phyloP scores from a whole-genome alignment of 139 green algal genomes.

The Raphidocelis subcapitata region DNA sequence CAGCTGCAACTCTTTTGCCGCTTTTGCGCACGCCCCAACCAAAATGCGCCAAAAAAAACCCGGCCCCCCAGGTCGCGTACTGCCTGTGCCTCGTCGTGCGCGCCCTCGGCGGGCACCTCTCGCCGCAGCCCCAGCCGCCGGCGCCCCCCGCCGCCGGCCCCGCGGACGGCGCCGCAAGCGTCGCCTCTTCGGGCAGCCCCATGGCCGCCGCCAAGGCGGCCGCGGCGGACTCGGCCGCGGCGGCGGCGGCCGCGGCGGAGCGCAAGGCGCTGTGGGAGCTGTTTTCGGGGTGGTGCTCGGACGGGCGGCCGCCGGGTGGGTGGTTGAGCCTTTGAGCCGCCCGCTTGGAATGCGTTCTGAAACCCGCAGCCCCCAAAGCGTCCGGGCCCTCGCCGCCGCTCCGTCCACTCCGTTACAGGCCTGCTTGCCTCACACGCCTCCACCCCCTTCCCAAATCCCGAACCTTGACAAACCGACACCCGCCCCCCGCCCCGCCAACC shows the following conservation, averaged over 20 bases:
- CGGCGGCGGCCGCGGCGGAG: not conserved
- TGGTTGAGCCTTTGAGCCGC: not conserved
- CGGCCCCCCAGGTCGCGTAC: conserved; percentile 56
- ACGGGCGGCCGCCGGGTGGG: conserved; percentile 35
- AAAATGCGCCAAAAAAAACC: too few species aligned
- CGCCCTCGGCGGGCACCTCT: conserved; percentile 11
- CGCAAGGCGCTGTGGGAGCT: conserved; percentile 57
- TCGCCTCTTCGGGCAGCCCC: not conserved
- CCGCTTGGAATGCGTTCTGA: not conserved
- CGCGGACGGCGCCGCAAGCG: conserved; percentile 1
- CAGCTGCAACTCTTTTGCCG: too few species aligned
- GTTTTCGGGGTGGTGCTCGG: conserved; percentile 56
- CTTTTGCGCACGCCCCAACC: too few species aligned
- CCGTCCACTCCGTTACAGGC: too few species aligned
- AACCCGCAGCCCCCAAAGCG: too few species aligned
- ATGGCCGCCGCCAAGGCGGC: not conserved
- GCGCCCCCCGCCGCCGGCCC: conserved; percentile 20
- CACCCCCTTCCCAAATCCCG: not conserved
- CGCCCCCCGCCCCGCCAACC: too few species aligned
- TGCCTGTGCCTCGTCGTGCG: conserved; percentile 58
- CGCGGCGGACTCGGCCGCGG: not conserved
- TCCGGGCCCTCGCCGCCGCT: too few species aligned
- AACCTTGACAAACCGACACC: too few species aligned
- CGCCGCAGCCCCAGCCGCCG: conserved; percentile 9
- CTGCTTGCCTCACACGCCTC: too few species aligned